These are phyloP conservation scores for Pyronema domesticum DNA, from an alignment of 495 filamentous ascomycete species.

Conservation along the genomic window DNA sequence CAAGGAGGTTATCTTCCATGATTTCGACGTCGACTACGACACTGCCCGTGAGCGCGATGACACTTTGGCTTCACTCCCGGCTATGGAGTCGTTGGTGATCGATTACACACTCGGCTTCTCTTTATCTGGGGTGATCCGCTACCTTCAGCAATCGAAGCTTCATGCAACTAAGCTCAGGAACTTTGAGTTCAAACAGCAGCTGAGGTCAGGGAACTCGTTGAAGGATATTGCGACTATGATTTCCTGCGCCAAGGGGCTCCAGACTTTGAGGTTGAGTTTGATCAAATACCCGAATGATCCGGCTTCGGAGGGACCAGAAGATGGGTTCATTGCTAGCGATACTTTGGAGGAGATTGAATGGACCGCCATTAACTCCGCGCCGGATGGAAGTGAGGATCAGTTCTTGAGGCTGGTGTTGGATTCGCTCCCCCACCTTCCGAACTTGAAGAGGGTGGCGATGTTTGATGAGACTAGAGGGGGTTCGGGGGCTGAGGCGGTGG, in stretches of 20 bases:
- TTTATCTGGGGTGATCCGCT: neutral
- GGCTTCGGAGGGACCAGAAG: neutral
- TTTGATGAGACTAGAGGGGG: neutral
- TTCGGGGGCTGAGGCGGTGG: neutral
- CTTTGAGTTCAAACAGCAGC: neutral
- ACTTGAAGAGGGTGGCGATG: neutral
- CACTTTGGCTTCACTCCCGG: neutral
- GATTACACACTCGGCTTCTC: neutral
- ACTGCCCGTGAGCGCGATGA: neutral
- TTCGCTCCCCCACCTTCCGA: neutral
- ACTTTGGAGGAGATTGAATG: neutral
- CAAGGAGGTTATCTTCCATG: neutral
- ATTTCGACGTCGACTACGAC: slow-evolving; percentile 2
- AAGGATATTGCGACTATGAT: neutral
- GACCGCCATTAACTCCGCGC: neutral
- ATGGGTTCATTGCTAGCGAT: neutral
- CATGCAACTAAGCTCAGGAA: neutral
- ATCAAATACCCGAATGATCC: neutral
- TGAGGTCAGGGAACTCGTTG: neutral
- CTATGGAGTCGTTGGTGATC: neutral
- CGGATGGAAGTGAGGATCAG: neutral
- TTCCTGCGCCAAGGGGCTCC: neutral
- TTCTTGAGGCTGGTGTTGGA: neutral
- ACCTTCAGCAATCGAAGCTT: neutral
- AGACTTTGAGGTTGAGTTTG: neutral